Percentiles rank a stretch among this genome's conserved stretches.
Conservation (phyloP, 2,329 filamentous ascomycete genomes). For the Decorospora gaudefroyi region DNA sequence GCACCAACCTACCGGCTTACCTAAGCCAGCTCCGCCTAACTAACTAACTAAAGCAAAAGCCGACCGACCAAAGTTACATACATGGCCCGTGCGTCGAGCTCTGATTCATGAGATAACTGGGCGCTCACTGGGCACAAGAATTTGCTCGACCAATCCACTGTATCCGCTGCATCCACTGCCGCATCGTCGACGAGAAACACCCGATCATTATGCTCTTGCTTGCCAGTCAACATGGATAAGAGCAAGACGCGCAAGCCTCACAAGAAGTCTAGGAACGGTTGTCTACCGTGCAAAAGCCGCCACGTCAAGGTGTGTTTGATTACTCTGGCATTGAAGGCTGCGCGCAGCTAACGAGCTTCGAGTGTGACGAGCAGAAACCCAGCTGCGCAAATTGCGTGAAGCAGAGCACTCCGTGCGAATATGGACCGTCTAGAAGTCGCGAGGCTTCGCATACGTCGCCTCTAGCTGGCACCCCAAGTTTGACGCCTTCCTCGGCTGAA, state of each 20-base stretch:
- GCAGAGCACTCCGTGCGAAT: conserved; percentile 38
- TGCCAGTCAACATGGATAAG: conserved; percentile 34
- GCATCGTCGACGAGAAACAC: too few species aligned
- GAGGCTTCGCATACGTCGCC: conserved; percentile 24
- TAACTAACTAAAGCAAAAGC: too few species aligned
- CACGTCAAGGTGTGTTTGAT: conserved; percentile 35
- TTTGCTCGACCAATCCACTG: too few species aligned
- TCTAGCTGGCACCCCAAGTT: conserved; percentile 13
- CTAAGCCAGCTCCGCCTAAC: too few species aligned
- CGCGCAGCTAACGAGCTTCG: conserved; percentile 14
- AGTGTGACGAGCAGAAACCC: conserved; percentile 43
- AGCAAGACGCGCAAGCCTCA: conserved; percentile 37
- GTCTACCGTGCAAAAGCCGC: conserved; percentile 36
- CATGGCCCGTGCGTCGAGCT: too few species aligned
- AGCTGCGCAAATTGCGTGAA: conserved; percentile 41
- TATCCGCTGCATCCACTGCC: too few species aligned
- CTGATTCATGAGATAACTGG: too few species aligned
- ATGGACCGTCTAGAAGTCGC: conserved; percentile 22
- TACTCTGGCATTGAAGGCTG: neutral
- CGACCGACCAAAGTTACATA: too few species aligned
- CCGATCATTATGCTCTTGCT: too few species aligned
- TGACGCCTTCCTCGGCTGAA: conserved; percentile 26
- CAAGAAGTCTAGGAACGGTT: conserved; percentile 39
- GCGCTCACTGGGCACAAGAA: too few species aligned
- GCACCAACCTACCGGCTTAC: too few species aligned